These are phyloP conservation scores for Lactarius hengduanensis DNA, from an alignment of 768 basidiomycete species.

Conservation along the genomic window DNA sequence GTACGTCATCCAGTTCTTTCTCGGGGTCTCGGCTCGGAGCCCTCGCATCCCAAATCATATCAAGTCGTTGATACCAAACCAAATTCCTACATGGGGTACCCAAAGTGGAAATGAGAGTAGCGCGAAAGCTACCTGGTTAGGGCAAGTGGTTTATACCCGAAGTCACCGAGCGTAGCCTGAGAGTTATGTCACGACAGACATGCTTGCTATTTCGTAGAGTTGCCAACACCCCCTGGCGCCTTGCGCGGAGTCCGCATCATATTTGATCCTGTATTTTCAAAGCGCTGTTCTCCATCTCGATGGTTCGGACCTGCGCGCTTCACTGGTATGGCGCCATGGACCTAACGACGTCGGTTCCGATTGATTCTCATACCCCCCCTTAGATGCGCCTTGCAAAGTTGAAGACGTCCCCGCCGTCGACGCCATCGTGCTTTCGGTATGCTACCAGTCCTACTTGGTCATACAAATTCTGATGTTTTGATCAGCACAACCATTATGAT, in stretches of 20 bases:
- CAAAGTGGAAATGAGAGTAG: slow-evolving; percentile 14
- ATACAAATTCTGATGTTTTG: background rate
- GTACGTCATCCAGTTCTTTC: slow-evolving; percentile 11
- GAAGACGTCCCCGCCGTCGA: slow-evolving; percentile 50
- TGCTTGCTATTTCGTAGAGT: slow-evolving; percentile 42
- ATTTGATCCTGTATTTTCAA: slow-evolving; percentile 41
- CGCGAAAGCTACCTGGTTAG: slow-evolving; percentile 28
- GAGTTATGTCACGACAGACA: slow-evolving; percentile 30
- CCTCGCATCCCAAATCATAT: slow-evolving; percentile 20
- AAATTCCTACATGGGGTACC: slow-evolving; percentile 21
- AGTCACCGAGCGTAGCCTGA: background rate
- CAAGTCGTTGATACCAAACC: slow-evolving; percentile 27
- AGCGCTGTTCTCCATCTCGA: slow-evolving; percentile 38
- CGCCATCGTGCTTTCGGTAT: slow-evolving; percentile 49
- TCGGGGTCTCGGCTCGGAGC: background rate
- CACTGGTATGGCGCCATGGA: slow-evolving; percentile 34
- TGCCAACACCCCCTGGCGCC: slow-evolving; percentile 37
- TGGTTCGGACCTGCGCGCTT: slow-evolving; percentile 37
- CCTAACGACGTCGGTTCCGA: too few species aligned
- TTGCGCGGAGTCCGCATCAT: slow-evolving; percentile 40
- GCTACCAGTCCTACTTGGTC: slow-evolving; percentile 2
- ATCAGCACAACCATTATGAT: slow-evolving; percentile 41
- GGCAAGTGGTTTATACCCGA: slow-evolving; percentile 6
- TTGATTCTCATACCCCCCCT: background rate
- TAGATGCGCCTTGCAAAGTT: slow-evolving; percentile 40